A percentile compares a stretch with the other conserved stretches of the same genome.
Conservation (phyloP, 148 eudicot genomes). For the Arbutus unedo region DNA sequence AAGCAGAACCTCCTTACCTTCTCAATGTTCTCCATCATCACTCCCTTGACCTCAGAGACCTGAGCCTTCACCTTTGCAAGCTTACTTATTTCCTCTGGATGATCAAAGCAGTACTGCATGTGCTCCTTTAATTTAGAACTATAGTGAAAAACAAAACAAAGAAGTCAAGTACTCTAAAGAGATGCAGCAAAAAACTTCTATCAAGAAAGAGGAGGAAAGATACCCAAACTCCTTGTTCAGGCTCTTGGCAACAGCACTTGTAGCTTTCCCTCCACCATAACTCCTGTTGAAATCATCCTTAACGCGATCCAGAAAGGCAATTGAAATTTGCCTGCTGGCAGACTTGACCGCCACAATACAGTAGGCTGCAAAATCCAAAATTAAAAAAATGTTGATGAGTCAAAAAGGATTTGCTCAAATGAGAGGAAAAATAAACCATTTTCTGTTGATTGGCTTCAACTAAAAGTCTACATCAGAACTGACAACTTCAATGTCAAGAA, state of each 20-base stretch:
- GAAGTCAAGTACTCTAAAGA: neutral
- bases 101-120: conserved; percentile 56
- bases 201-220: neutral
- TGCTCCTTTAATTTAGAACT: conserved; percentile 70
- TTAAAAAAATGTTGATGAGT: neutral
- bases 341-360: conserved; percentile 88
- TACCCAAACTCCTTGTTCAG: conserved; percentile 83
- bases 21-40: conserved; percentile 67
- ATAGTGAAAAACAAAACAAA: neutral
- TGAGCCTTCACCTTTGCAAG: conserved; percentile 63
- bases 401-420: neutral
- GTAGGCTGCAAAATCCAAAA: conserved; percentile 45
- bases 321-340: conserved; percentile 68
- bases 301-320: conserved; percentile 63
- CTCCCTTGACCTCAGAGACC: conserved; percentile 63
- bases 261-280: conserved; percentile 80
- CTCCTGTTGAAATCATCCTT: conserved; percentile 77
- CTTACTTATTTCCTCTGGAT: conserved; percentile 57
- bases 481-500: neutral
- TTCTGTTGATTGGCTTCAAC: neutral
- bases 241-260: conserved; percentile 67
- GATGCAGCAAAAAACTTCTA: neutral
- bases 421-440: neutral
- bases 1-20: conserved; percentile 29
- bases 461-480: neutral